Base-by-base conservation (phyloP, 768 basidiomycete genomes). In the Tephrocybe sp. region DNA sequence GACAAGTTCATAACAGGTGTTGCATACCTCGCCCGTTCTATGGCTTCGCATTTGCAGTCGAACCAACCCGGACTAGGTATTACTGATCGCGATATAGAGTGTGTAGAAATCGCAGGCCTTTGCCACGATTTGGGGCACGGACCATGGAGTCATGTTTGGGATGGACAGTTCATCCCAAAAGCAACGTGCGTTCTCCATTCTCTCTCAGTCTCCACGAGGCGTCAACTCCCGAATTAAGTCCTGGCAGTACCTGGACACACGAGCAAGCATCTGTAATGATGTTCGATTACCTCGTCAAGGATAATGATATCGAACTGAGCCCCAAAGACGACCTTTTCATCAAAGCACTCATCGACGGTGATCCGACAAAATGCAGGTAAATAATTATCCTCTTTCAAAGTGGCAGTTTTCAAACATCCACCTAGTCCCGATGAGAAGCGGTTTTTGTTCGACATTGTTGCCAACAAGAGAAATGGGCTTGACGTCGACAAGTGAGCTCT, bases 121-220 rank as follows among this genome's bases (percentile, higher is more conserved):
- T 91, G 89, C 49, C 91, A 92, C 57, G 90, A 92, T 63, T 78
- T 92, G 3, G 90, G 88, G 0, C 90, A 91, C 58, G 91, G 91
- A 0, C 90, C 90, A 0, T 91, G 86, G 83, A 86, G 82, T 50
- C 91, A 93, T 62, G 84, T 92, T 7, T 93, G 87, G 84, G 90
- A 93, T 54, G 67, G 69, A 6, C 59, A 71, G 45, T 91, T 89
- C 63, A 89, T 93, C 44, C 88, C 88, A 0, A 49, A 58, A 3
- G 82, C 80, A 1, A 54, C 80, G 89, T 89, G 58, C 57, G 80
- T 73, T n/a, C 29, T n/a, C 36, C 24, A 7, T 30, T 34, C 30
- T 47, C 13, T 10, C 42, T 33, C 16, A 3, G 16, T 12, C 16
- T 19, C 7, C 12, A 38, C 11, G 18, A 19, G 37, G 19, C 3